Evolutionary conservation across 31 red algal species (phyloP).

Genomic region (Porphyra umbilicalis): DNA sequence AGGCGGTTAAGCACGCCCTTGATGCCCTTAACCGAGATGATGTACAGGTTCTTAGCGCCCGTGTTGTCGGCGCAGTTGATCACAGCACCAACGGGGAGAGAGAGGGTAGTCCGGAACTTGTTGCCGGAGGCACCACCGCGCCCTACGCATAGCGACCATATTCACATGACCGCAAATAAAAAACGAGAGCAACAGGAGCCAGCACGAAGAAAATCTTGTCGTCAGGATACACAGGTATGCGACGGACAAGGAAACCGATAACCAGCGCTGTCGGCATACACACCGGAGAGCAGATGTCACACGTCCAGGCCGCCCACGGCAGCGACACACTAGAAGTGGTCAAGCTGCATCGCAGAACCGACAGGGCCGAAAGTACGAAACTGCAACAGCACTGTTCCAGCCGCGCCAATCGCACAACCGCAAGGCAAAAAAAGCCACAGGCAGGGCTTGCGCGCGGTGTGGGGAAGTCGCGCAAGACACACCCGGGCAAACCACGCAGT

Average conservation of each 20-base stretch:
- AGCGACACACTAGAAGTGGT: no score
- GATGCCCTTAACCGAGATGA: conserved; percentile 95
- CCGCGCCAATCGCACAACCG: neutral
- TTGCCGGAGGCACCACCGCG: conserved; percentile 89
- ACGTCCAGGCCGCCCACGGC: no score
- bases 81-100: conserved; percentile 86
- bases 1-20: conserved; percentile 91
- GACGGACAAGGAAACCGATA: neutral
- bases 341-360: no score
- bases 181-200: neutral
- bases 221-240: neutral
- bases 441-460: no score
- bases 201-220: neutral
- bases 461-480: neutral
- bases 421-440: neutral
- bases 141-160: conserved; percentile 16
- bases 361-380: neutral
- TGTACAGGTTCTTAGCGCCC: conserved; percentile 98
- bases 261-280: no score
- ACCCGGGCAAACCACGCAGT: neutral
- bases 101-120: conserved; percentile 89
- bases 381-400: no score
- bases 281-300: no score
- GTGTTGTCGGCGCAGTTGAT: conserved; percentile 99
- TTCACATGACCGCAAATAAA: no score